phyloP scores from a whole-genome alignment of 768 basidiomycete species.

The Lactarius sanguifluus region DNA sequence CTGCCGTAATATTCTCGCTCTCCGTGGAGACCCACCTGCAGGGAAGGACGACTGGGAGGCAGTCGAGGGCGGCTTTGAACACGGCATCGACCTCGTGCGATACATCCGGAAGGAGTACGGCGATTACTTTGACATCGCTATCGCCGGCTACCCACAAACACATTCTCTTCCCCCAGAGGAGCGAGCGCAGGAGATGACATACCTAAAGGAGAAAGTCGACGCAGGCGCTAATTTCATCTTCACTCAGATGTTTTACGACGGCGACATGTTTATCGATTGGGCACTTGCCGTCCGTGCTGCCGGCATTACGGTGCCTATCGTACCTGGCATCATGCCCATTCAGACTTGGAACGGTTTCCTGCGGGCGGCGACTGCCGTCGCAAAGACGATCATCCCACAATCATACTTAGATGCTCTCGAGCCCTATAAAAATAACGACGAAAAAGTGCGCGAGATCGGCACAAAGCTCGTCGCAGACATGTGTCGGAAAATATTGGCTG shows the following conservation, averaged over 20 bases:
- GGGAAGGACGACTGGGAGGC: slow-evolving; percentile 93
- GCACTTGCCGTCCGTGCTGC: slow-evolving; percentile 77
- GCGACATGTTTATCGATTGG: slow-evolving; percentile 89
- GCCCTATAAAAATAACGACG: slow-evolving; percentile 89
- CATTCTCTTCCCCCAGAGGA: slow-evolving; percentile 72
- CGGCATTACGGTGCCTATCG: slow-evolving; percentile 86
- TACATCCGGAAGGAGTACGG: slow-evolving; percentile 82
- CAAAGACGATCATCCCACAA: slow-evolving; percentile 78
- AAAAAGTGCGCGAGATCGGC: slow-evolving; percentile 88
- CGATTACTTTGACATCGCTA: slow-evolving; percentile 94
- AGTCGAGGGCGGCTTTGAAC: slow-evolving; percentile 84
- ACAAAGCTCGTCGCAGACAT: slow-evolving; percentile 94
- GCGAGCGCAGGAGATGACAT: slow-evolving; percentile 74
- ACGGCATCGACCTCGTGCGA: slow-evolving; percentile 88
- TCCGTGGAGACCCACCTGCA: slow-evolving; percentile 88
- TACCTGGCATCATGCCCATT: slow-evolving; percentile 93
- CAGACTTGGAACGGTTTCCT: slow-evolving; percentile 96
- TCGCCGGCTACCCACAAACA: slow-evolving; percentile 90
- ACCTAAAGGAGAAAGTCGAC: slow-evolving; percentile 88
- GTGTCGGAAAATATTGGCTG: slow-evolving; percentile 83
- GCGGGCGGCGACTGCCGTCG: slow-evolving; percentile 68
- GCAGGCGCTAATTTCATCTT: slow-evolving; percentile 92
- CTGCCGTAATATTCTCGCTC: slow-evolving; percentile 89
- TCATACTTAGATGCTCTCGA: slow-evolving; percentile 72
- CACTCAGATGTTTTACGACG: slow-evolving; percentile 98